Evolutionary conservation across 73 alveolate species (phyloP).

Genomic region (Uronychia setigera): DNA sequence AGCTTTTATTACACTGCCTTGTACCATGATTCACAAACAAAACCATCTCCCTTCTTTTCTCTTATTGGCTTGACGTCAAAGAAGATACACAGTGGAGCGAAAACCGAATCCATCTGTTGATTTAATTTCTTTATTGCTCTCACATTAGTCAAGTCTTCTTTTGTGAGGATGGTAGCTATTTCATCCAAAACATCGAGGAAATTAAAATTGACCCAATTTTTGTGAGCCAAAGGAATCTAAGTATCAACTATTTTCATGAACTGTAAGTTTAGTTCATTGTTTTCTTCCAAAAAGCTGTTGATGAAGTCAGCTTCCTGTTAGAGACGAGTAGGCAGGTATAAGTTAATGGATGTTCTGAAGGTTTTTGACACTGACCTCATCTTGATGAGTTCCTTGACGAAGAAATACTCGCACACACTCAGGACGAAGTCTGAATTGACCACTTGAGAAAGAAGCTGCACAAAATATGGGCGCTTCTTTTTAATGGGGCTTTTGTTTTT

Average conservation of each 20-base stretch:
- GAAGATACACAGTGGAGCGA: slow-evolving; percentile 83
- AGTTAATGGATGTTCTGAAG: slow-evolving; percentile 16
- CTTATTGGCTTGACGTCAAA: slow-evolving; percentile 63
- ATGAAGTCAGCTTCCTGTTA: slow-evolving; percentile 81
- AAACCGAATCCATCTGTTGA: slow-evolving; percentile 45
- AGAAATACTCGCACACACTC: slow-evolving; percentile 24
- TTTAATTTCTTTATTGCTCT: slow-evolving; percentile 36
- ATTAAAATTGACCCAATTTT: slow-evolving; percentile 78
- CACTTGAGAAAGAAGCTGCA: slow-evolving; percentile 10
- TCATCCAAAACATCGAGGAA: slow-evolving; percentile 42
- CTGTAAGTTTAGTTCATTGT: slow-evolving; percentile 50
- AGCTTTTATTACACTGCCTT: slow-evolving; percentile 59
- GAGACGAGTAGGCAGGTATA: slow-evolving; percentile 55
- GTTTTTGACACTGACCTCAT: slow-evolving; percentile 14
- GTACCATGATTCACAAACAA: slow-evolving; percentile 57
- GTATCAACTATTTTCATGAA: slow-evolving; percentile 72
- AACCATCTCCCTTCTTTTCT: slow-evolving; percentile 48
- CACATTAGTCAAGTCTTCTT: slow-evolving; percentile 45
- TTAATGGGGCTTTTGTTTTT: not conserved
- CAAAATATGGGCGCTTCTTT: slow-evolving; percentile 6
- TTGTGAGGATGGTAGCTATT: slow-evolving; percentile 4
- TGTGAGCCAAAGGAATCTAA: slow-evolving; percentile 74
- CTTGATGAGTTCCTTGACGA: slow-evolving; percentile 25
- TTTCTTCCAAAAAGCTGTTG: slow-evolving; percentile 67
- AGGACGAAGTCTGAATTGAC: slow-evolving; percentile 25